Percentiles rank a stretch among this genome's conserved stretches.
Conservation (phyloP, 2,329 filamentous ascomycete species). For the Fusarium protoensiforme region DNA sequence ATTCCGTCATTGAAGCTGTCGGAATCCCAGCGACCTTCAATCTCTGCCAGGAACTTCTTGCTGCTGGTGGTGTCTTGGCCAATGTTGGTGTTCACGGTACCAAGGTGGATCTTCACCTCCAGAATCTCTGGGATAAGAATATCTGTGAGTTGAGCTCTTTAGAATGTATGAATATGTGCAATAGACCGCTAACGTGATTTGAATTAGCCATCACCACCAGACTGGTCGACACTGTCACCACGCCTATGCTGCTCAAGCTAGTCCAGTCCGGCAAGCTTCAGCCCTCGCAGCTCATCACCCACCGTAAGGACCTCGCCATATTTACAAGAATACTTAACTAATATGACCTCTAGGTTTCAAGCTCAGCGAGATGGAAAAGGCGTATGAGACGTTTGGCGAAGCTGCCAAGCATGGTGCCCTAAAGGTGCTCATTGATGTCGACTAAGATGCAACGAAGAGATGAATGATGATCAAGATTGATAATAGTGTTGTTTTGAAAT, state of each 20-base stretch:
- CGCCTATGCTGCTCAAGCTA: constrained; percentile 61
- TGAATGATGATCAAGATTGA: background rate
- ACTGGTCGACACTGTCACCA: constrained; percentile 59
- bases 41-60: constrained; percentile 64
- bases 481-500: background rate
- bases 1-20: constrained; percentile 69
- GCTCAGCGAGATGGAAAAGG: constrained; percentile 33
- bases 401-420: constrained; percentile 30
- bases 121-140: constrained; percentile 65
- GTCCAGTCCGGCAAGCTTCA: constrained; percentile 55
- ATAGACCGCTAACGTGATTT: background rate
- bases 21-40: constrained; percentile 64
- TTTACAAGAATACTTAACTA: background rate
- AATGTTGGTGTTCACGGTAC: constrained; percentile 69
- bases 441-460: constrained; percentile 6
- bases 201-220: constrained; percentile 56
- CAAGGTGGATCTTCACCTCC: constrained; percentile 62
- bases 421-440: constrained; percentile 34
- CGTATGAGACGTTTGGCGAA: constrained; percentile 30
- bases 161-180: too few relatives aligned
- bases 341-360: constrained; percentile 19
- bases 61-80: constrained; percentile 63
- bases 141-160: constrained; percentile 52
- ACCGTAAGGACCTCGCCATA: constrained; percentile 46
- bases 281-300: constrained; percentile 57